Base-by-base conservation (phyloP, 2,329 filamentous ascomycete species). In the Sordariomycetes sp. region DNA sequence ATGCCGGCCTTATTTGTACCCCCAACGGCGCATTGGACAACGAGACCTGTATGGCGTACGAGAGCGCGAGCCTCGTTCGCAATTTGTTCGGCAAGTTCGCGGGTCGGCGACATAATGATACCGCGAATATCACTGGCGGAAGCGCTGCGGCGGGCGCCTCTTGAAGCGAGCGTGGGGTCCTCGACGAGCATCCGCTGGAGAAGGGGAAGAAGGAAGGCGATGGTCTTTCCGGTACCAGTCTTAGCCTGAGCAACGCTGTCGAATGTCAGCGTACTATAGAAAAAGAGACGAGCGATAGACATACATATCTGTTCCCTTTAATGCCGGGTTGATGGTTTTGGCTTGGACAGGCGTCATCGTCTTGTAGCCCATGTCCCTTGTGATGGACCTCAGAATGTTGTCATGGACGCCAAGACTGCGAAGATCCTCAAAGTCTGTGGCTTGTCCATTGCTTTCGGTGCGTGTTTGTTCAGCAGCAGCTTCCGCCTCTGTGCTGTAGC, bases 191-290 rank as follows among this genome's bases (percentile, higher is more conserved):
- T 83, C 39, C 79, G 79, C 55, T 95, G 86, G 34, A 96, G 63
- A 7, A 87, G 67, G 33, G 92, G 92, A 6, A 96, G 62, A 17
- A 98, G 70, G 66, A 96, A 98, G 23, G 86, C 92, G 37, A 96
- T 64, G 0, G 92, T 98, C 64, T 98, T 98, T 54, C 92, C 92
- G 4, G 92, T 96, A 54, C 92, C 92, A 8, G 92, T 98, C 63
- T 86, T 94, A 39, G 92, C 92, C 64, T 96, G 92, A 30, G 90
- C 92, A 45, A 96, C 71, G 47, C 82, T 86, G 49, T 40, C 28
- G 25, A 40, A 29, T 48, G 42, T 41, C 21, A 35, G 24, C 23
- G 25, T 5, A 14, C 4, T 21, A 14, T 11, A 9, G 15, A 16
- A 21, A 16, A 12, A 30, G 10, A 17, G n/a, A n/a, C 7, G 25